Conservation (phyloP, 2,329 filamentous ascomycete species). For the Sporothrix luriei region DNA sequence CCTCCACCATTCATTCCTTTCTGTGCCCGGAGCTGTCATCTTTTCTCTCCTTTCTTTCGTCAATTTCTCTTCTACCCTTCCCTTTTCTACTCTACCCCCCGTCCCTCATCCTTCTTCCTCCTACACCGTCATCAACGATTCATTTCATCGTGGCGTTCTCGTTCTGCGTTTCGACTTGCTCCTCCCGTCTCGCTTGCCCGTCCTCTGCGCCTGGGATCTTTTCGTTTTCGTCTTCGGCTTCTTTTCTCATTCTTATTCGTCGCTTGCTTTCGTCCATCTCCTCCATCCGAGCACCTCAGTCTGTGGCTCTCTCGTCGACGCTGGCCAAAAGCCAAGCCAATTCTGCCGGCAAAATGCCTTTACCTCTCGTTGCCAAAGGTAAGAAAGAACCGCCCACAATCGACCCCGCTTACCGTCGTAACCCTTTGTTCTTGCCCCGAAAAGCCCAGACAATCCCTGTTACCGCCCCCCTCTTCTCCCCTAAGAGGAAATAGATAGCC, state of each 20-base stretch:
- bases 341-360: slow-evolving; percentile 42
- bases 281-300: background rate
- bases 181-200: background rate
- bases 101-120: background rate
- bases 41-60: background rate
- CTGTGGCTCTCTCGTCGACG: background rate
- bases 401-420: slow-evolving; percentile 31
- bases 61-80: background rate
- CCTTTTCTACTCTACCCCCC: background rate
- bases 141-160: background rate
- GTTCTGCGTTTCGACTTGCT: background rate
- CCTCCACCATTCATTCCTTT: background rate
- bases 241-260: background rate
- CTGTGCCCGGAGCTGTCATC: background rate
- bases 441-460: background rate
- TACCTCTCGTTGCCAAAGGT: slow-evolving; percentile 47
- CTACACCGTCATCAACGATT: background rate
- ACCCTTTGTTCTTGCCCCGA: slow-evolving; percentile 3
- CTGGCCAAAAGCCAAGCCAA: slow-evolving; percentile 11
- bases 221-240: background rate
- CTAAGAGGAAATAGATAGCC: slow-evolving; percentile 15
- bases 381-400: slow-evolving; percentile 41
- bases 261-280: background rate
- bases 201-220: background rate
- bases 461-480: slow-evolving; percentile 9